These are phyloP conservation scores for Wickerhamomyces pijperi DNA, from an alignment of 805 yeast species.

Conservation along the genomic window DNA sequence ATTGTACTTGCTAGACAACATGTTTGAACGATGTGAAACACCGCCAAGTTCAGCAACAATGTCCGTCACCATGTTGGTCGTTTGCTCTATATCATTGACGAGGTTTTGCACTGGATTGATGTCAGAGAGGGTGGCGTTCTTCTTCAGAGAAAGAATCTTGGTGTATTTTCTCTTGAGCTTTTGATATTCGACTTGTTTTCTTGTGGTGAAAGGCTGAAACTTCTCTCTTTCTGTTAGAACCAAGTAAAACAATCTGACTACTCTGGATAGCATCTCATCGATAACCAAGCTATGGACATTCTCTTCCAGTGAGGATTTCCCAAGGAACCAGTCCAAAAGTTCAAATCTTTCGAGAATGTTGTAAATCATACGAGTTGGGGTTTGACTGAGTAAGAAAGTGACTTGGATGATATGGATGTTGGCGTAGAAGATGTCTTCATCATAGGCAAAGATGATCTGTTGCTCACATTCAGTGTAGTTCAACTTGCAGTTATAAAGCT, in stretches of 20 bases:
- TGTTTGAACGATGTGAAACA: conserved; percentile 12
- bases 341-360: conserved; percentile 50
- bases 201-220: conserved; percentile 31
- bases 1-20: conserved; percentile 45
- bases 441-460: conserved; percentile 23
- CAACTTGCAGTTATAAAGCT: conserved; percentile 65
- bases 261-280: conserved; percentile 61
- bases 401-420: conserved; percentile 68
- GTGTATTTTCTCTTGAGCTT: conserved; percentile 18
- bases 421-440: conserved; percentile 17
- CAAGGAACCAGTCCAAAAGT: conserved; percentile 34
- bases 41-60: conserved; percentile 59
- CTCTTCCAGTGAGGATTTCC: conserved; percentile 35
- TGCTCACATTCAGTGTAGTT: conserved; percentile 11
- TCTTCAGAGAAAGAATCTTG: conserved; percentile 28
- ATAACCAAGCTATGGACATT: conserved; percentile 42
- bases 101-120: conserved; percentile 41
- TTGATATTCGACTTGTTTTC: too few relatives aligned
- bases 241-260: conserved; percentile 42
- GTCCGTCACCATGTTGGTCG: conserved; percentile 38
- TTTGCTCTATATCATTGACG: conserved; percentile 37
- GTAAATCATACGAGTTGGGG: conserved; percentile 47
- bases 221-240: conserved; percentile 60
- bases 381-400: conserved; percentile 37
- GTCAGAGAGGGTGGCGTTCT: conserved; percentile 22